These are phyloP conservation scores for Vaccinium darrowii DNA, from an alignment of 148 eudicot genomes.

Conservation along the genomic window DNA sequence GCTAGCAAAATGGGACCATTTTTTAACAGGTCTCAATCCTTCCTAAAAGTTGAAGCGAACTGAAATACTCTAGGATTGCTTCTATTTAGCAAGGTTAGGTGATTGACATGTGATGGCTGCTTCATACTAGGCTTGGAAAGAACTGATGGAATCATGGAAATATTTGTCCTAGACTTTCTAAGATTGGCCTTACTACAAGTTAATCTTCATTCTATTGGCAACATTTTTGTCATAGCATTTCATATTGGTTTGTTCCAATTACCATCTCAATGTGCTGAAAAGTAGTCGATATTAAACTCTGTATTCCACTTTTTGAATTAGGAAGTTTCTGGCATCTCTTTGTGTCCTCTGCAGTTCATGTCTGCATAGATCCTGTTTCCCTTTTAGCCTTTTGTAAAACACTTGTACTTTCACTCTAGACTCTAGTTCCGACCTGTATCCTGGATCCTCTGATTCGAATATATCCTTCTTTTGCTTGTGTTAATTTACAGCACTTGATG, in stretches of 20 bases:
- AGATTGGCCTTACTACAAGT: not conserved
- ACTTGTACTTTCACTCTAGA: too few species aligned
- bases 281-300: too few species aligned
- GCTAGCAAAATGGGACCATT: too few species aligned
- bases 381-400: not conserved
- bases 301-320: not conserved
- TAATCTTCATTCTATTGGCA: not conserved
- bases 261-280: too few species aligned
- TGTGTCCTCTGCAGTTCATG: not conserved
- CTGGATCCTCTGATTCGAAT: not conserved
- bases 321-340: constrained; percentile 1
- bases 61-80: too few species aligned
- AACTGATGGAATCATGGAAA: not conserved
- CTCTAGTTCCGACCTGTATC: too few species aligned
- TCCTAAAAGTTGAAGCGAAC: too few species aligned
- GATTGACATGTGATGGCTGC: not conserved
- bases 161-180: not conserved
- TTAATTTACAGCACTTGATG: constrained; percentile 70
- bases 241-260: too few species aligned
- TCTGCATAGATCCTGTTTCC: not conserved
- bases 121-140: not conserved
- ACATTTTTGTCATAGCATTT: not conserved
- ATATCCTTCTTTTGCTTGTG: constrained; percentile 14
- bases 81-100: too few species aligned
- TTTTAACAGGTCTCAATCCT: too few species aligned